Evolutionary conservation across 352 stramenopile genomes (phyloP), one percentile per base, ranked within the genome.

Genomic region (Phytopythium helicoides): DNA sequence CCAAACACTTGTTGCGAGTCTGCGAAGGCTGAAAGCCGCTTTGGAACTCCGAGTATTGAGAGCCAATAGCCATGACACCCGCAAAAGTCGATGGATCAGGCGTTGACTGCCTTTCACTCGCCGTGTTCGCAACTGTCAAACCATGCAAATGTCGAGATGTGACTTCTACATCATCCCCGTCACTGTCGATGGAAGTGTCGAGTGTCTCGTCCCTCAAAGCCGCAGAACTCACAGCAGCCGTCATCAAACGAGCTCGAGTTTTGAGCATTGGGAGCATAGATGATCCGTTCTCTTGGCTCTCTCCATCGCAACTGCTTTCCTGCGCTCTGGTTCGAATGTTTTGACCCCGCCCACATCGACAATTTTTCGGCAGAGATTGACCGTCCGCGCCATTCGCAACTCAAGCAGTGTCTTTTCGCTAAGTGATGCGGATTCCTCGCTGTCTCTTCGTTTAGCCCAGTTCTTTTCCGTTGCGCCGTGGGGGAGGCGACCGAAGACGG

Each of bases 11-110:
- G 75, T n/a, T 46, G 49, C 39, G 57, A 47, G 19, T 22, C 28
- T 16, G 56, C 47, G 14, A 28, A 0, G 19, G 45, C 6, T 45
- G 35, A 23, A 72, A 49, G 1, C 23, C 54, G 34, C 37, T 62
- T 39, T 51, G 57, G 62, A 55, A 78, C 22, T 55, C 68, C 15
- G 35, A 46, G 52, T 66, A 53, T 19, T 77, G 42, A 6, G 71
- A 54, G 12, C 67, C 71, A 22, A 81, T 77, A 2, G 57, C 59
- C 71, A 81, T 81, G 48, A 81, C 71, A 0, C 61, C 56, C 42
- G 66, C 73, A 31, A 81, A 81, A 44, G 21, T 38, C 16, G 25
- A 26, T 23, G 18, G 25, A 16, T 47, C 18, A 37, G 16, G 12
- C 12, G 12, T 1, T 35, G 23, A 23, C 5, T 35, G 22, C 5